Evolutionary conservation across 805 yeast genomes (phyloP), one percentile per base, ranked within the genome.

Genomic region (Limtongia smithiae): DNA sequence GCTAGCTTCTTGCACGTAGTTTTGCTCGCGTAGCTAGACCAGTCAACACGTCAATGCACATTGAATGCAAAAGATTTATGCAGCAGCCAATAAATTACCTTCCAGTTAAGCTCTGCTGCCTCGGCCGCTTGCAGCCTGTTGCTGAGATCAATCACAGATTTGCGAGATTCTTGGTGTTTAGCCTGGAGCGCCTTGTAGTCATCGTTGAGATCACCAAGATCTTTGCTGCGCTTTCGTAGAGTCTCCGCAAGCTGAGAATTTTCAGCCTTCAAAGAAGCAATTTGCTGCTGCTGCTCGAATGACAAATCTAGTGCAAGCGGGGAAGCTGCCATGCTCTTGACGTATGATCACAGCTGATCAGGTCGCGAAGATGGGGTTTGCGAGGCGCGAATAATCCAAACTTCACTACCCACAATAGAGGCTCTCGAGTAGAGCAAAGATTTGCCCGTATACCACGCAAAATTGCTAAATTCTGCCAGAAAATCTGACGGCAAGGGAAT

Each of bases 1-100:
- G 22, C 68, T 71, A 4, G 75, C 45, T 44, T 78, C 80, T 46
- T 71, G 76, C 30, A 65, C 65, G 6, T 71, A 57, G 31, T 68
- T 64, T 46, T 73, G 72, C 20, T 68, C 57, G 37, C 65, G 68
- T 35, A 72, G 57, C 50, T 67, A 62, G 8, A 62, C 6, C 18
- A 27, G 3, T 18, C 5, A 21, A 3, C 14, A 4, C 35, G n/a
- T 8, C n/a, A 7, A 14, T 20, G 5, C 25, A 22, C 9, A 6
- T 22, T 7, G 4, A 28, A 11, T n/a, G 14, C 17, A 40, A 7
- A 34, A 22, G 14, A 37, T 1, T 9, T 6, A 7, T 22, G 18
- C n/a, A n/a, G 43, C 15, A 25, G 31, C 8, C 21, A 25, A 22
- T 20, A 2, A 41, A 49, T 5, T 35, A 54, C 58, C 44, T 54